Evolutionary conservation across 2,329 filamentous ascomycete species (phyloP).

Genomic region (Aspergillus sp.): DNA sequence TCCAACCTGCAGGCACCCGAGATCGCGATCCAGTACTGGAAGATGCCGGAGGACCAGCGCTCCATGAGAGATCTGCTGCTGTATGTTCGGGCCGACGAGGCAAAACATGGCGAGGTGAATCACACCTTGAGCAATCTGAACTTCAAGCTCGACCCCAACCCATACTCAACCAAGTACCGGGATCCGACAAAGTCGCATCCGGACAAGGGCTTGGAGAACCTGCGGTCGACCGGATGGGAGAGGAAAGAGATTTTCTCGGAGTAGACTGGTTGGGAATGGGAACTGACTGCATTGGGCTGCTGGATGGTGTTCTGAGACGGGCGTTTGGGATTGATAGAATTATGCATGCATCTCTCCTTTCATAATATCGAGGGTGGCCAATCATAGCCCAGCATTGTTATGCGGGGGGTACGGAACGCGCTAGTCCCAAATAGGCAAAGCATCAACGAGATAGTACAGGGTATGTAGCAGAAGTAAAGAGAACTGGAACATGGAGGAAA

Average conservation of each 20-base stretch:
- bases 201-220: slow-evolving; percentile 55
- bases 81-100: slow-evolving; percentile 85
- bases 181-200: slow-evolving; percentile 58
- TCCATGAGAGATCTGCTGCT: slow-evolving; percentile 80
- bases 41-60: slow-evolving; percentile 74
- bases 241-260: slow-evolving; percentile 61
- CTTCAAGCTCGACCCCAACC: slow-evolving; percentile 80
- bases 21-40: slow-evolving; percentile 86
- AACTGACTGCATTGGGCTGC: too few species aligned
- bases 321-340: too few species aligned
- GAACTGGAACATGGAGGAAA: too few species aligned
- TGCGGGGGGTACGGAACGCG: neutral
- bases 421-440: slow-evolving; percentile 17
- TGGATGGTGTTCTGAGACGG: too few species aligned
- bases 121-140: slow-evolving; percentile 86
- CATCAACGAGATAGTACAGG: slow-evolving; percentile 3
- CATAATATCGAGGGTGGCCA: too few species aligned
- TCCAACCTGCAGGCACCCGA: slow-evolving; percentile 68
- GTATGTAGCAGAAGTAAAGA: slow-evolving; percentile 1
- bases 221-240: slow-evolving; percentile 69
- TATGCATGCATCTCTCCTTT: too few species aligned
- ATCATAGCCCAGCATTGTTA: too few species aligned
- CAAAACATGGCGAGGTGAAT: slow-evolving; percentile 87
- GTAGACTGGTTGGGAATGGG: neutral
- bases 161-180: slow-evolving; percentile 77